phyloP scores from a whole-genome alignment of 108 stramenopile genomes.

The Skeletonema grethae region DNA sequence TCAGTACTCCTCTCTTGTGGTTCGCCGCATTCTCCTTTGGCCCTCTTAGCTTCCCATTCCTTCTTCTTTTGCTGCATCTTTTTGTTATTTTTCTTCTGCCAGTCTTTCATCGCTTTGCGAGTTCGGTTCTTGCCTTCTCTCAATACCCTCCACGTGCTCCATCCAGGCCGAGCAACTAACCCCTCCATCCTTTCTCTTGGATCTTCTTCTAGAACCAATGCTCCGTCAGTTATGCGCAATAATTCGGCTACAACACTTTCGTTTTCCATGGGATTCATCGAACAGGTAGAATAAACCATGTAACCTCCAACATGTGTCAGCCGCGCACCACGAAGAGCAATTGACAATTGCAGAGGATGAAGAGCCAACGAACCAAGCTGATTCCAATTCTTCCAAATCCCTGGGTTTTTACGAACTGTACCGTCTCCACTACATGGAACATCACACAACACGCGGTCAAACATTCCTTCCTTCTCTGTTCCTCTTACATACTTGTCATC shows the following conservation, averaged over 20 bases:
- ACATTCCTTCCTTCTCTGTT: conserved; percentile 68
- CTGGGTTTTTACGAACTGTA: conserved; percentile 94
- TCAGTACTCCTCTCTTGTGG: conserved; percentile 55
- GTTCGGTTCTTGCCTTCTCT: conserved; percentile 57
- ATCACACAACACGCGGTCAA: conserved; percentile 97
- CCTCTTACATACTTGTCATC: conserved; percentile 45
- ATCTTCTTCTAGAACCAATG: conserved; percentile 92
- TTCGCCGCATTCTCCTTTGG: conserved; percentile 24
- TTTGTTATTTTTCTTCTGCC: conserved; percentile 71
- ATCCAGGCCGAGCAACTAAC: conserved; percentile 84
- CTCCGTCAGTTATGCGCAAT: conserved; percentile 70
- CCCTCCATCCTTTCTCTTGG: conserved; percentile 60
- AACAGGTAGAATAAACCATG: conserved; percentile 97
- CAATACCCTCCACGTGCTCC: conserved; percentile 87
- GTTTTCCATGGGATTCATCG: conserved; percentile 97
- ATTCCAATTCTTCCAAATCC: conserved; percentile 86
- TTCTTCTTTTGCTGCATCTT: conserved; percentile 71
- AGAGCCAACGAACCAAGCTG: conserved; percentile 59
- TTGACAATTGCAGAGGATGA: conserved; percentile 86
- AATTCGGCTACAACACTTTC: conserved; percentile 96
- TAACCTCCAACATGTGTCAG: conserved; percentile 87
- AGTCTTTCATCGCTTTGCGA: conserved; percentile 54
- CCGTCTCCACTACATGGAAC: conserved; percentile 99
- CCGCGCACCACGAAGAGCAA: conserved; percentile 87
- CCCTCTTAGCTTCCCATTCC: conserved; percentile 50